These are phyloP conservation scores for Aspergillus panamensis DNA, from an alignment of 495 filamentous ascomycete genomes.

Conservation along the genomic window DNA sequence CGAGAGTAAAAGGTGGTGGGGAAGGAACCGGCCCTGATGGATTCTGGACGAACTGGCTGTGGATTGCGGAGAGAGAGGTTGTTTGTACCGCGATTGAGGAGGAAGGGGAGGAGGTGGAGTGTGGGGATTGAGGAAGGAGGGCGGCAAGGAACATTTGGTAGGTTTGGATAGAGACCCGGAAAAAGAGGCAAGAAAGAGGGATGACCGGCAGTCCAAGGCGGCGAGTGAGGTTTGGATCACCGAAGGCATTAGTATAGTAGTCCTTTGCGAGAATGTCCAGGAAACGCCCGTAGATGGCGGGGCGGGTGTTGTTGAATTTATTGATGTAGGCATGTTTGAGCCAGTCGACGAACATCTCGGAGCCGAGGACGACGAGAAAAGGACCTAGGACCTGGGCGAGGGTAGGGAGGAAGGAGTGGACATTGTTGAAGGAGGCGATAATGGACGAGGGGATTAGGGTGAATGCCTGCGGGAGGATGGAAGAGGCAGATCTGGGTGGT, in stretches of 20 bases:
- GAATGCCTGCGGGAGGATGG: conserved; percentile 80
- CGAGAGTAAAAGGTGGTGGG: conserved; percentile 35
- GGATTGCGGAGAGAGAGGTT: conserved; percentile 58
- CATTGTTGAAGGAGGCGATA: conserved; percentile 42
- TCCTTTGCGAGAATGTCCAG: conserved; percentile 93
- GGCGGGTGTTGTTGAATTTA: conserved; percentile 97
- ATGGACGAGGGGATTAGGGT: conserved; percentile 70
- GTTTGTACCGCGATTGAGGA: conserved; percentile 68
- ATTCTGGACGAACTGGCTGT: conserved; percentile 44
- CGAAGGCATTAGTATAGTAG: conserved; percentile 95
- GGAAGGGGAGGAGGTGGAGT: conserved; percentile 64
- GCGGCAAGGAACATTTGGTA: conserved; percentile 98
- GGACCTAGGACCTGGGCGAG: conserved; percentile 86
- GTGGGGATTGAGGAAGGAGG: conserved; percentile 68
- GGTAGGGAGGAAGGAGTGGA: conserved; percentile 56
- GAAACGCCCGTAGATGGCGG: conserved; percentile 81
- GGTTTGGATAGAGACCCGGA: conserved; percentile 89
- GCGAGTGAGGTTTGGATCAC: conserved; percentile 81
- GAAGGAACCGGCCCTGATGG: conserved; percentile 30
- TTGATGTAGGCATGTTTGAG: conserved; percentile 95
- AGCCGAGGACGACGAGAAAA: conserved; percentile 87
- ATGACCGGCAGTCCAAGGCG: conserved; percentile 89
- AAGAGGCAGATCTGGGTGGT: conserved; percentile 48
- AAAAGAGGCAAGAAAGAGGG: conserved; percentile 90
- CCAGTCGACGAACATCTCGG: conserved; percentile 97